phyloP scores from a whole-genome alignment of 768 basidiomycete species.

The Mycena epipterygia region DNA sequence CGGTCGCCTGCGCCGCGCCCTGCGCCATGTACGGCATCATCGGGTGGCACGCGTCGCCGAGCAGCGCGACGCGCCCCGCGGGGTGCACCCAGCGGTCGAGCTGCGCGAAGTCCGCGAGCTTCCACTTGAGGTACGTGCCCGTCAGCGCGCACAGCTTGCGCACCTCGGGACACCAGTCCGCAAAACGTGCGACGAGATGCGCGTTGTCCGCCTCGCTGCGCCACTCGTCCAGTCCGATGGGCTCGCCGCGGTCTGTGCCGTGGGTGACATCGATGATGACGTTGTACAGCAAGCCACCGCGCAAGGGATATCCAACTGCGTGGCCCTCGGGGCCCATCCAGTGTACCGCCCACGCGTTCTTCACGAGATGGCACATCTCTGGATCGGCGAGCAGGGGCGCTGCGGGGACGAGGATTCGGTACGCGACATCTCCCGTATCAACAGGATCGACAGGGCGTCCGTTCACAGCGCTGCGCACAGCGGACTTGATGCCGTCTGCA shows the following conservation, averaged over 20 bases:
- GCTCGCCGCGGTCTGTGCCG: slow-evolving; percentile 27
- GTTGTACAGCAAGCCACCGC: slow-evolving; percentile 32
- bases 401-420: slow-evolving; percentile 39
- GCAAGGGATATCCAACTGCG: slow-evolving; percentile 37
- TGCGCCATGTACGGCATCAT: slow-evolving; percentile 42
- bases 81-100: slow-evolving; percentile 45
- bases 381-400: slow-evolving; percentile 35
- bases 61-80: slow-evolving; percentile 39
- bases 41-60: slow-evolving; percentile 48
- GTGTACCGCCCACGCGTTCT: slow-evolving; percentile 33
- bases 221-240: slow-evolving; percentile 32
- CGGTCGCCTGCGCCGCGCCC: slow-evolving; percentile 42
- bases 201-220: slow-evolving; percentile 31
- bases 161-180: slow-evolving; percentile 30
- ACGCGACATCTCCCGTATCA: slow-evolving; percentile 50
- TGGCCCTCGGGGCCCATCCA: slow-evolving; percentile 42
- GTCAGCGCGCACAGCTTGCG: slow-evolving; percentile 36
- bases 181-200: slow-evolving; percentile 22
- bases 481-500: slow-evolving; percentile 50
- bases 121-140: slow-evolving; percentile 43
- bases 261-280: slow-evolving; percentile 37
- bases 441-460: slow-evolving; percentile 32
- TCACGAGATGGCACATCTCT: slow-evolving; percentile 34
- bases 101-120: slow-evolving; percentile 44
- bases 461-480: slow-evolving; percentile 37